Evolutionary conservation across 192 early-diverging fungal species (phyloP), one percentile per base, ranked within the genome.

Genomic region (Coemansia sp.): DNA sequence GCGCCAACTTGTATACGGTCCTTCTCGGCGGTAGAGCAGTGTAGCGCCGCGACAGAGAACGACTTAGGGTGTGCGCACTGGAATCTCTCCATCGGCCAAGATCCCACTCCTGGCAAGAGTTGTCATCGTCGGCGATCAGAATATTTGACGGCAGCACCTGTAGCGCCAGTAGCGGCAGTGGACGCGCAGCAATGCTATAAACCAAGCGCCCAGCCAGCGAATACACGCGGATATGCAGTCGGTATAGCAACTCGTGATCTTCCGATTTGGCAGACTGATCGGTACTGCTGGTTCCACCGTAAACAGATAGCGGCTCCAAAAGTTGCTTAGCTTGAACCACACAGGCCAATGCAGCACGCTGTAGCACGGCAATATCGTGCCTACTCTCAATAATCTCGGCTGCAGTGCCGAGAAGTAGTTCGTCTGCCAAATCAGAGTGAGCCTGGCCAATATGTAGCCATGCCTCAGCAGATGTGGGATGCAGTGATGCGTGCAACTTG

Each of bases 391-490:
- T 7, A 5, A 82, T 64, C 52, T 82, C 79, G 43, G 62, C 59
- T 9, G 70, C 79, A 0, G 70, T 76, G 14, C 66, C 79, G 59
- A 82, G 59, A 48, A 82, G 66, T 41, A 76, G 50, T 47, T 76
- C 74, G 32, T 82, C 74, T 0, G 79, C 74, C 32, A 76, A 51
- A 37, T 82, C 79, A 25, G 70, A 60, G 47, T 70, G 71, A 11
- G 70, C 79, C 64, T 69, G 69, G 5, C 62, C 74, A 5, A 82
- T 66, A 2, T 69, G 64, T 19, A 59, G 41, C 79, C 79, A 82
- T 0, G 74, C 74, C 43, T 72, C 69, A 5, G 73, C 48, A 5
- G 66, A 66, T 2, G 49, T 38, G 0, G 79, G 74, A 22, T 65
- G 49, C 35, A 82, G 59, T 10, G 74, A 71, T 17, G 72, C 63